Evolutionary conservation across 1,284 basidiomycete genomes (phyloP).

Genomic region (Earliella scabrosa): DNA sequence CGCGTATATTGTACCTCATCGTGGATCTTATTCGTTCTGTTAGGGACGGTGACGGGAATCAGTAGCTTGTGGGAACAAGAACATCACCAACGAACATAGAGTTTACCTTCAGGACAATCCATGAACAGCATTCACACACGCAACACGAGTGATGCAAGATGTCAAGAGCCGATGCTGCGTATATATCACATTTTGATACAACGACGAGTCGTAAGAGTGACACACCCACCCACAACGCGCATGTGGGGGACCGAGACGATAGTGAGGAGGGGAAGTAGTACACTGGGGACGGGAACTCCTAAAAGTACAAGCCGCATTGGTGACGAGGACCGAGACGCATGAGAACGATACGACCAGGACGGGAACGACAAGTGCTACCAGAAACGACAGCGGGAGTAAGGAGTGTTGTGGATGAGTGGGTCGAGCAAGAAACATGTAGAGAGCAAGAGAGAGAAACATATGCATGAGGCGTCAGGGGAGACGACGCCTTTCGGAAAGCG

Average conservation of each 20-base stretch:
- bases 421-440: slow-evolving; percentile 30
- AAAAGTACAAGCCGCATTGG: slow-evolving; percentile 50
- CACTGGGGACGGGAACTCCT: slow-evolving; percentile 33
- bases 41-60: no score
- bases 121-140: neutral
- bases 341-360: slow-evolving; percentile 36
- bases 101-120: no score
- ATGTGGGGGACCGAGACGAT: slow-evolving; percentile 20
- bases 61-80: no score
- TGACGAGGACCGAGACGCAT: slow-evolving; percentile 38
- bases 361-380: slow-evolving; percentile 44
- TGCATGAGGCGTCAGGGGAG: slow-evolving; percentile 15
- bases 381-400: slow-evolving; percentile 38
- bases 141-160: neutral
- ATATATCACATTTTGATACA: slow-evolving; percentile 29
- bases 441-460: slow-evolving; percentile 19
- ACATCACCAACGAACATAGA: no score
- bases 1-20: no score
- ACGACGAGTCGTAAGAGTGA: slow-evolving; percentile 20
- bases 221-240: slow-evolving; percentile 33
- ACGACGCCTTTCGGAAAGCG: neutral
- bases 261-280: slow-evolving; percentile 19
- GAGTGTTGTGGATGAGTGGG: slow-evolving; percentile 43
- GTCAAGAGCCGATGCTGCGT: slow-evolving; percentile 1
- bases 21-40: no score